Conservation (phyloP, 192 early-diverging fungal species). For the Powellomyces hirtus region DNA sequence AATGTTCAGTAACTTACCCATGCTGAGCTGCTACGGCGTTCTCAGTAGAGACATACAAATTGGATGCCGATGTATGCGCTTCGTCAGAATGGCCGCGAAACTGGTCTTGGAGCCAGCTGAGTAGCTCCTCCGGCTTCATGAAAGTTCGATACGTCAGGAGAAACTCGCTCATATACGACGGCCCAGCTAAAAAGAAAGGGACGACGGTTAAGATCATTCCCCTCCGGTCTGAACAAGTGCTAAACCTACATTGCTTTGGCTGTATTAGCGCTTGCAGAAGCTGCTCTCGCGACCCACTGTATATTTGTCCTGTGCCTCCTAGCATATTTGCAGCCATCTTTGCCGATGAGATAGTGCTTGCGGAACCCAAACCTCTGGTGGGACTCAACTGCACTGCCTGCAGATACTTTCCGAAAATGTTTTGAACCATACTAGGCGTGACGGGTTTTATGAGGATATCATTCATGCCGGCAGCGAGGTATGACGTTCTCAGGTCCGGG, state of each 20-base stretch:
- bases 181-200: background rate
- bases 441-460: slow-evolving; percentile 4
- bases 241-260: background rate
- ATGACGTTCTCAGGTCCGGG: background rate
- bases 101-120: background rate
- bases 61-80: background rate
- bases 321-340: background rate
- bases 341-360: background rate
- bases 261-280: background rate
- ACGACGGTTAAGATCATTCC: background rate
- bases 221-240: background rate
- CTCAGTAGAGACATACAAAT: background rate
- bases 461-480: slow-evolving; percentile 10
- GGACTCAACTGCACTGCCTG: background rate
- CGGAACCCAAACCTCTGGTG: background rate
- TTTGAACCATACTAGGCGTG: background rate
- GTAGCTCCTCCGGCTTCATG: background rate
- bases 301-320: background rate
- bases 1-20: no score
- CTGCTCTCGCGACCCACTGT: background rate
- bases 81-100: background rate
- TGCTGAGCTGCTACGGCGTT: background rate
- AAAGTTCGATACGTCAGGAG: slow-evolving; percentile 9
- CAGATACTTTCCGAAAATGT: slow-evolving; percentile 8
- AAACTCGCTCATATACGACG: background rate